Evolutionary conservation across 495 filamentous ascomycete species (phyloP), one percentile per base, ranked within the genome.

Genomic region (Bombardia bombarda): DNA sequence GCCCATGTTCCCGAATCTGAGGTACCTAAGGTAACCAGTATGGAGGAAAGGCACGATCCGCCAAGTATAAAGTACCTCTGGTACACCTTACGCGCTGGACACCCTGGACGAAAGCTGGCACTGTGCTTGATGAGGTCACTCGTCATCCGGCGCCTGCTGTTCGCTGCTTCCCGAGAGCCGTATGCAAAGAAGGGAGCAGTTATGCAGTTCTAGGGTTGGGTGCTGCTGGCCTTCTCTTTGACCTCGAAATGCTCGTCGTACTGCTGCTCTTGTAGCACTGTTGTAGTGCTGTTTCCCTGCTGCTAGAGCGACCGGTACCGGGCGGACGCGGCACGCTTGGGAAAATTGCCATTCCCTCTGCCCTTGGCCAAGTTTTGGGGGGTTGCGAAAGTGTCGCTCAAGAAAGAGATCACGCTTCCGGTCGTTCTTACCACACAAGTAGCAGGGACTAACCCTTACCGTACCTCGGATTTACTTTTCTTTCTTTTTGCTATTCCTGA

Each of bases 51-150:
- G n/a, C n/a, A n/a, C n/a, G n/a, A n/a, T n/a, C n/a, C n/a, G n/a
- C n/a, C n/a, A n/a, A n/a, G n/a, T n/a, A n/a, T n/a, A n/a, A n/a
- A n/a, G n/a, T n/a, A n/a, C n/a, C n/a, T n/a, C n/a, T n/a, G n/a
- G n/a, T n/a, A n/a, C n/a, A n/a, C n/a, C n/a, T n/a, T n/a, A n/a
- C n/a, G n/a, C n/a, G n/a, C n/a, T n/a, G n/a, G n/a, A n/a, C n/a
- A n/a, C n/a, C n/a, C n/a, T n/a, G n/a, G n/a, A n/a, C n/a, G n/a
- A n/a, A n/a, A n/a, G n/a, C 13, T 40, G 38, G 22, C 38, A 40
- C 38, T 40, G 38, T 40, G 38, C 24, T 8, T 25, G 22, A 40
- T 40, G 38, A 40, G 24, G 38, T 40, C 38, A 40, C 38, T 40
- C n/a, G 12, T 16, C 13, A 12, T 25, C n/a, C 18, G 38, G 18